Evolutionary conservation across 163 green algal species (phyloP).

Genomic region (Coccomyxa subellipsoidea): DNA sequence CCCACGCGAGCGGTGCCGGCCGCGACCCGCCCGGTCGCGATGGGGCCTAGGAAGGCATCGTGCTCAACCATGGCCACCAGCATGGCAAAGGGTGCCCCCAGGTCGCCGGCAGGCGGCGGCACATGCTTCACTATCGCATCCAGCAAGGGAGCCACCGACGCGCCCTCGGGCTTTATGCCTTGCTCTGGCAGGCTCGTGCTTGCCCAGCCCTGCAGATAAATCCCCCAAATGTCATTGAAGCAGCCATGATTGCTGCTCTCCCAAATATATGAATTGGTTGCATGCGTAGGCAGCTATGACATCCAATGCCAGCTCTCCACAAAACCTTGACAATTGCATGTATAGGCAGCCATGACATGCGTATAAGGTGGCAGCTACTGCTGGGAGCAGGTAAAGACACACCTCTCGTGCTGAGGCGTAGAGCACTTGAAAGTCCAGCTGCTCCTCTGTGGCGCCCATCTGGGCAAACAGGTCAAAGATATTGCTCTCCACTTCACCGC

Average conservation of each 20-base stretch:
- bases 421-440: slow-evolving; percentile 81
- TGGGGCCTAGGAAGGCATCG: slow-evolving; percentile 64
- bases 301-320: too few relatives aligned
- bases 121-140: slow-evolving; percentile 64
- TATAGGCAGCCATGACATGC: not conserved
- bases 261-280: too few relatives aligned
- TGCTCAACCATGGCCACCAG: slow-evolving; percentile 75
- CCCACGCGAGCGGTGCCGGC: slow-evolving; percentile 44
- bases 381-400: too few relatives aligned
- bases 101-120: slow-evolving; percentile 39
- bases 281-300: not conserved
- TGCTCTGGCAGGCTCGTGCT: slow-evolving; percentile 28
- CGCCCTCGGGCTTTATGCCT: slow-evolving; percentile 11
- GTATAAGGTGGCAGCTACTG: not conserved
- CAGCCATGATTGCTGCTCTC: not conserved
- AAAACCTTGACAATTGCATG: too few relatives aligned
- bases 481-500: slow-evolving; percentile 62
- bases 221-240: not conserved
- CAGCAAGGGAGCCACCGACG: slow-evolving; percentile 66
- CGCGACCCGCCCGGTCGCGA: slow-evolving; percentile 62
- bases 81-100: slow-evolving; percentile 53
- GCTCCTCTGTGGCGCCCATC: slow-evolving; percentile 73
- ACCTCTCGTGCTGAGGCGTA: slow-evolving; percentile 66
- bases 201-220: slow-evolving; percentile 58
- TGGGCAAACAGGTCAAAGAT: slow-evolving; percentile 85